Percentiles rank a stretch among this genome's conserved stretches.
These are phyloP conservation scores for Auricularia sp. DNA, from an alignment of 768 basidiomycete genomes.

Conservation along the genomic window DNA sequence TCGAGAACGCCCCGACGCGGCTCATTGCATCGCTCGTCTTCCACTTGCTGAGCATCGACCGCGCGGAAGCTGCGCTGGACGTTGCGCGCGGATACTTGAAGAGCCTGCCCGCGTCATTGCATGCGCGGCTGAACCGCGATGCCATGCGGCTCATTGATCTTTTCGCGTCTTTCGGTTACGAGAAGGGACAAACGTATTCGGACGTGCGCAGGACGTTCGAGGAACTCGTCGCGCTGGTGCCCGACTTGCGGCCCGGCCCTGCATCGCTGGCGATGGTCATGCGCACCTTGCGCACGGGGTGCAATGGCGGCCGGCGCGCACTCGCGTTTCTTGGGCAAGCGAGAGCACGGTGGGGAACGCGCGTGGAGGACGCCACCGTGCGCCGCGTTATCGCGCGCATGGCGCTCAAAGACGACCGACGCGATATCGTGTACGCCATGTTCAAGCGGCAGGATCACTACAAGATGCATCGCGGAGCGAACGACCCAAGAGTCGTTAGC, in stretches of 20 bases:
- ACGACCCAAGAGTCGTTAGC: neutral
- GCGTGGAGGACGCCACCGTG: constrained; percentile 46
- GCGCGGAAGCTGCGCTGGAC: constrained; percentile 29
- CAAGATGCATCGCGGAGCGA: neutral
- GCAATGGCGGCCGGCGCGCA: constrained; percentile 47
- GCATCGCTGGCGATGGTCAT: constrained; percentile 52
- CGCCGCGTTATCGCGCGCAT: constrained; percentile 46
- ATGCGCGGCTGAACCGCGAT: constrained; percentile 20
- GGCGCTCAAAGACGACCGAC: constrained; percentile 55
- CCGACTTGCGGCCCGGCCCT: constrained; percentile 43
- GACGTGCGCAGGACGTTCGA: constrained; percentile 34
- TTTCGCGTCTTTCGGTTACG: constrained; percentile 27
- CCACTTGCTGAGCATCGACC: constrained; percentile 33
- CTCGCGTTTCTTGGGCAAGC: constrained; percentile 34
- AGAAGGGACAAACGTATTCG: constrained; percentile 35
- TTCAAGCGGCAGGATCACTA: neutral
- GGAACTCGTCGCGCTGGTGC: constrained; percentile 36
- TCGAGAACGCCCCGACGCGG: neutral
- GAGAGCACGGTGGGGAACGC: constrained; percentile 40
- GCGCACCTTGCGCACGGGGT: constrained; percentile 35
- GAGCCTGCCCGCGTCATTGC: constrained; percentile 35
- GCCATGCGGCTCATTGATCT: constrained; percentile 49
- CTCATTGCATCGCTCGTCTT: constrained; percentile 18
- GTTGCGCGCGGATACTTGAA: constrained; percentile 41
- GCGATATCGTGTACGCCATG: constrained; percentile 31